These are phyloP conservation scores for Lecanoromycetidae sp. DNA, from an alignment of 2,329 filamentous ascomycete genomes.

Conservation along the genomic window DNA sequence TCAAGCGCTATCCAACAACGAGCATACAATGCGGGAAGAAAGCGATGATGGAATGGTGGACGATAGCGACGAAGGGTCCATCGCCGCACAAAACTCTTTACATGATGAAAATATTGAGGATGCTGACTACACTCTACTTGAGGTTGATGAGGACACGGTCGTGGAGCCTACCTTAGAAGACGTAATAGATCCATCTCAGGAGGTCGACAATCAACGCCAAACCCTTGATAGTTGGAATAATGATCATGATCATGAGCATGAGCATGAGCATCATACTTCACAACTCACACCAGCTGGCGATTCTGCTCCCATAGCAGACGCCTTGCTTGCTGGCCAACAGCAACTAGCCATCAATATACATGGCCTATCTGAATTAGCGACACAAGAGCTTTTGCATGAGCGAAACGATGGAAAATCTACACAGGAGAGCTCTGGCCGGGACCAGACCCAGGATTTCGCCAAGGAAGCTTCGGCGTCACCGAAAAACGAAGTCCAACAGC, in stretches of 20 bases:
- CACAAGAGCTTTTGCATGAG: background rate
- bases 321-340: background rate
- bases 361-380: background rate
- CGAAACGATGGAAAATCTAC: background rate
- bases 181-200: background rate
- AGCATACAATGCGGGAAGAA: constrained; percentile 23
- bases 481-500: too few relatives aligned
- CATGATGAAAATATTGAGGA: constrained; percentile 19
- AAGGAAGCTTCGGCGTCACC: too few relatives aligned
- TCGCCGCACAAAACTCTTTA: constrained; percentile 1
- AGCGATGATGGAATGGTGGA: constrained; percentile 38
- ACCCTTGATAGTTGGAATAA: background rate
- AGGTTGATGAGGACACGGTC: constrained; percentile 12
- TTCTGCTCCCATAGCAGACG: background rate
- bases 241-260: background rate
- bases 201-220: background rate
- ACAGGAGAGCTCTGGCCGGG: background rate
- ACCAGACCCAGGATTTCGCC: background rate
- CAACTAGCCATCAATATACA: background rate
- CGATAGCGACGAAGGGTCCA: constrained; percentile 22
- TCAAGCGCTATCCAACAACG: constrained; percentile 24
- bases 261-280: background rate
- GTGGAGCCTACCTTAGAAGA: background rate
- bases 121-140: constrained; percentile 16
- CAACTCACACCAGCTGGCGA: background rate